phyloP scores from a whole-genome alignment of 169 alveolate species.

The Blepharisma undulans region DNA sequence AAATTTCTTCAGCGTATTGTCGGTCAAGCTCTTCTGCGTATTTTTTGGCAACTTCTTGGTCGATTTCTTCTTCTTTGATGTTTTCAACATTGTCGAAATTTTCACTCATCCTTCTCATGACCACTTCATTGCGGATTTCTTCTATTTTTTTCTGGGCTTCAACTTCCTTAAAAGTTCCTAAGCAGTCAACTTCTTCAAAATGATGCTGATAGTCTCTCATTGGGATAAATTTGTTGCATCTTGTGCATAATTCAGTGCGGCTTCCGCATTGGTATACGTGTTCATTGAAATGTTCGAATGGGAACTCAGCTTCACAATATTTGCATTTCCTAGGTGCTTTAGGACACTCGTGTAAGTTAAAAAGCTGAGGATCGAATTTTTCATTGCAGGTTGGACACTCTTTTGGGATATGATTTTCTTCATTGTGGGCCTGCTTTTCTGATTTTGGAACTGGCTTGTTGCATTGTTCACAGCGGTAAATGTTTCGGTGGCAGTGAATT shows the following conservation, averaged over 20 bases:
- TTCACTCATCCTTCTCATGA: not conserved
- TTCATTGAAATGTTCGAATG: slow-evolving; percentile 11
- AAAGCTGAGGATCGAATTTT: not conserved
- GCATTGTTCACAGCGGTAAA: not conserved
- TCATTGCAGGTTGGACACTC: not conserved
- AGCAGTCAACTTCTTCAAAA: slow-evolving; percentile 1
- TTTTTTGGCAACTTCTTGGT: not conserved
- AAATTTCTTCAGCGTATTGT: slow-evolving; percentile 27
- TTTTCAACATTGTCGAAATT: not conserved
- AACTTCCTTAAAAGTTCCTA: not conserved
- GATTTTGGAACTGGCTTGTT: not conserved
- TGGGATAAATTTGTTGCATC: slow-evolving; percentile 12
- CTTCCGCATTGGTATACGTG: slow-evolving; percentile 6
- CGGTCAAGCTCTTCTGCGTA: slow-evolving; percentile 22
- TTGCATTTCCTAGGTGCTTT: not conserved
- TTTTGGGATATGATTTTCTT: not conserved
- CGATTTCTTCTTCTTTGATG: not conserved
- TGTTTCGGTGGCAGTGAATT: slow-evolving; percentile 26
- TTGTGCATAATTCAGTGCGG: slow-evolving; percentile 31
- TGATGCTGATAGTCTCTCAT: slow-evolving; percentile 34
- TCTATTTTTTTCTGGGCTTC: not conserved
- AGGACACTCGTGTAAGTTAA: slow-evolving; percentile 11
- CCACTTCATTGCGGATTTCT: not conserved
- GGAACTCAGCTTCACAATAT: slow-evolving; percentile 27
- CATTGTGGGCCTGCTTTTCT: not conserved